phyloP scores from a whole-genome alignment of 1,139 yeast species.

The Geotrichum australiense region DNA sequence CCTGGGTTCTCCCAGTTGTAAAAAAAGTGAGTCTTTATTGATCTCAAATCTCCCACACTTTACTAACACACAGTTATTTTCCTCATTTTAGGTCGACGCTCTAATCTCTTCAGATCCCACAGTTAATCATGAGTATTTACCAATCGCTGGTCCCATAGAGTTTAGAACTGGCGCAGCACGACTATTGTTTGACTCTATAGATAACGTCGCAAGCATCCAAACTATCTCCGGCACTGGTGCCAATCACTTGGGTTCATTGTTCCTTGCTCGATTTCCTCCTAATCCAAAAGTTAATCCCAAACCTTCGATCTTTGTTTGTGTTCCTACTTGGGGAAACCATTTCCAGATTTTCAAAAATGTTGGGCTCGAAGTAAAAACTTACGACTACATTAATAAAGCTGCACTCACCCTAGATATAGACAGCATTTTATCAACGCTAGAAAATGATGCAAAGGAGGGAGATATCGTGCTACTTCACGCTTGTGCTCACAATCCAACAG shows the following conservation, averaged over 20 bases:
- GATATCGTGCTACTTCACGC: constrained; percentile 74
- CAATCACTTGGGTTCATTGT: constrained; percentile 76
- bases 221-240: constrained; percentile 96
- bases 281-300: constrained; percentile 21
- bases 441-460: constrained; percentile 25
- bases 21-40: constrained; percentile 38
- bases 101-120: constrained; percentile 46
- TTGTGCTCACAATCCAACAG: constrained; percentile 96
- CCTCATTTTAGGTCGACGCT: constrained; percentile 39
- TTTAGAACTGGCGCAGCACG: constrained; percentile 71
- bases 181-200: constrained; percentile 64
- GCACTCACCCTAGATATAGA: constrained; percentile 57
- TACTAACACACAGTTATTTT: too few species aligned
- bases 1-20: constrained; percentile 85
- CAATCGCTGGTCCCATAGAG: constrained; percentile 68
- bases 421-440: constrained; percentile 32
- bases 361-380: constrained; percentile 56
- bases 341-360: constrained; percentile 65
- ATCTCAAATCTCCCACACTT: neutral
- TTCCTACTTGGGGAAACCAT: constrained; percentile 98
- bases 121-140: constrained; percentile 87
- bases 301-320: constrained; percentile 59
- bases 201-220: constrained; percentile 66
- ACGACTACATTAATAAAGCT: constrained; percentile 74
- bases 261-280: constrained; percentile 49